Conservation (phyloP, 495 filamentous ascomycete species). For the Elaphomyces granulatus region DNA sequence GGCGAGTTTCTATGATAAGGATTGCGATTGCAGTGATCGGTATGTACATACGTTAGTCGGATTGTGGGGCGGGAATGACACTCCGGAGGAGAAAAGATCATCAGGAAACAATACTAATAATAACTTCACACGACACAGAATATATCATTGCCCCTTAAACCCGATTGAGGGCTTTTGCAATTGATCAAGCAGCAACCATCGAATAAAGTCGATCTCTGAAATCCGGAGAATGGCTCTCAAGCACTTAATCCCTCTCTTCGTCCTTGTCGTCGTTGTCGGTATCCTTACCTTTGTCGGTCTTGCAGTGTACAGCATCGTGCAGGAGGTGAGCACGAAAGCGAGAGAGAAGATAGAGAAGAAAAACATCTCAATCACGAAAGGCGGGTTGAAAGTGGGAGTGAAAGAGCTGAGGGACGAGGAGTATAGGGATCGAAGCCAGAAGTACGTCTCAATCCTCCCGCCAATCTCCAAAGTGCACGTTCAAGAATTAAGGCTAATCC, state of each 20-base stretch:
- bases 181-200: no score
- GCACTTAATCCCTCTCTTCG: slow-evolving; percentile 56
- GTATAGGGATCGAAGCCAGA: slow-evolving; percentile 73
- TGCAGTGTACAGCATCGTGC: slow-evolving; percentile 54
- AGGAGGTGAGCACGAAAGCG: slow-evolving; percentile 53
- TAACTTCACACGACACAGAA: no score
- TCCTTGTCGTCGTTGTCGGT: slow-evolving; percentile 52
- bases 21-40: no score
- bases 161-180: no score
- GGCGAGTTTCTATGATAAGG: no score
- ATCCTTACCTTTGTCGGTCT: slow-evolving; percentile 52
- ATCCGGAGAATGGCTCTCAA: slow-evolving; percentile 20
- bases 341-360: slow-evolving; percentile 66
- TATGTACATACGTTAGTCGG: no score
- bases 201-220: no score
- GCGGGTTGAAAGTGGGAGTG: slow-evolving; percentile 70
- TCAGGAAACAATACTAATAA: no score
- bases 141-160: no score
- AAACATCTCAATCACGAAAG: slow-evolving; percentile 67
- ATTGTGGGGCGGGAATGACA: no score
- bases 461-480: not conserved
- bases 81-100: no score
- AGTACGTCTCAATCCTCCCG: slow-evolving; percentile 22
- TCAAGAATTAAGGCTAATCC: not conserved
- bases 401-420: slow-evolving; percentile 61